Conservation (phyloP, 2,329 filamentous ascomycete species). For the Phyllosticta capitalensis region DNA sequence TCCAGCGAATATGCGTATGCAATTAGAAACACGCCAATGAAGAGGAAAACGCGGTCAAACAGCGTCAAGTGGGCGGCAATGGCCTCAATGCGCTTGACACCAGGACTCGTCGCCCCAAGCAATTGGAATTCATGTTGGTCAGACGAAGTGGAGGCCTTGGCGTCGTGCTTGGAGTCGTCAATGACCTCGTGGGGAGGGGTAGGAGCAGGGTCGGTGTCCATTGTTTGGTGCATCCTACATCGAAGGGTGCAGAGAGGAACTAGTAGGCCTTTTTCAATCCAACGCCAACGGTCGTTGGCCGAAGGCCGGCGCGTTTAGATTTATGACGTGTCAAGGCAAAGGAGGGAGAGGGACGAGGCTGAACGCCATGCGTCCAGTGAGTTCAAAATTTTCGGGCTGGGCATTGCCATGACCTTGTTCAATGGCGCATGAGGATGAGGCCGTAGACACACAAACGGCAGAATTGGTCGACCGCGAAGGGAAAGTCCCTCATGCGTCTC, state of each 20-base stretch:
- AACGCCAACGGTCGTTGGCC: background rate
- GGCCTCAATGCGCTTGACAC: slow-evolving; percentile 52
- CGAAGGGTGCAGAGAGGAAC: background rate
- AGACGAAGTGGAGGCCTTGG: background rate
- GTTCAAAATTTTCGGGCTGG: background rate
- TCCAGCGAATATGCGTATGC: slow-evolving; percentile 57
- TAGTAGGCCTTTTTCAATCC: background rate
- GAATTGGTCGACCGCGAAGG: background rate
- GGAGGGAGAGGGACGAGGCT: background rate
- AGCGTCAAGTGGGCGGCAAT: slow-evolving; percentile 44
- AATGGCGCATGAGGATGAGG: background rate
- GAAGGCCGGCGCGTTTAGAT: background rate
- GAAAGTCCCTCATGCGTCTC: background rate
- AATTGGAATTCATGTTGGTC: slow-evolving; percentile 13
- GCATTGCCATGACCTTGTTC: background rate
- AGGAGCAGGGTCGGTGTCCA: background rate
- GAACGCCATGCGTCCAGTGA: background rate
- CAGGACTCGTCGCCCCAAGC: slow-evolving; percentile 33
- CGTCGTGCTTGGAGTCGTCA: slow-evolving; percentile 4
- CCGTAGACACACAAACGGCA: background rate
- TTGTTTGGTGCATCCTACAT: background rate
- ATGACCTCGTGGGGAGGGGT: background rate
- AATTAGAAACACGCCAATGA: slow-evolving; percentile 52
- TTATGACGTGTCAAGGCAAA: background rate
- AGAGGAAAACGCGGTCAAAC: slow-evolving; percentile 47